Conservation (phyloP, 2,329 filamentous ascomycete genomes). For the Alternaria incomplexa region DNA sequence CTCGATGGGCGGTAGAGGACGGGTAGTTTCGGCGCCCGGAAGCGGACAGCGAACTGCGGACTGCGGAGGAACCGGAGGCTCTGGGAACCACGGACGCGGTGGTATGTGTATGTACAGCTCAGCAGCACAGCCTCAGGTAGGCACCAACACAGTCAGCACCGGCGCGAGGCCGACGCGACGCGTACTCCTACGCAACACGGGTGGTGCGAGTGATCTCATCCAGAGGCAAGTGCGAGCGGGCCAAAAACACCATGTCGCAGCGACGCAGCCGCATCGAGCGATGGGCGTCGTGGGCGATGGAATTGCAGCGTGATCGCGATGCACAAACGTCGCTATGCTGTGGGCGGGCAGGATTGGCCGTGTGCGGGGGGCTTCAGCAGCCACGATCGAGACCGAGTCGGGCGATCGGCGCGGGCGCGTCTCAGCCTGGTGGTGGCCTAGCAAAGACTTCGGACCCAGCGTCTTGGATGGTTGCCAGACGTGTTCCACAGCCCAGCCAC, state of each 20-base stretch:
- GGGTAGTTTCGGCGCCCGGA: background rate
- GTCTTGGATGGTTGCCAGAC: background rate
- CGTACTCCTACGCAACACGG: background rate
- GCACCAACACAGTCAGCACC: background rate
- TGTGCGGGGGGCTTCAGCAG: background rate
- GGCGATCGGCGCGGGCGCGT: slow-evolving; percentile 6
- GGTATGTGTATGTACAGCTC: background rate
- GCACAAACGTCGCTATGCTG: background rate
- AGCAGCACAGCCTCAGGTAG: background rate
- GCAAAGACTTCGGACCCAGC: slow-evolving; percentile 7
- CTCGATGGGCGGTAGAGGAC: background rate
- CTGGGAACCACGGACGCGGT: background rate
- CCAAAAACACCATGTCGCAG: background rate
- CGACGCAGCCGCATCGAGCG: background rate
- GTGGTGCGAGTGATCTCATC: background rate
- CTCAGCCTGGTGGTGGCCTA: slow-evolving; percentile 3
- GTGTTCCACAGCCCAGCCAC: slow-evolving; percentile 2
- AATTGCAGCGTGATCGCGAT: background rate
- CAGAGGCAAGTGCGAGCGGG: background rate
- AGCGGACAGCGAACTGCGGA: background rate
- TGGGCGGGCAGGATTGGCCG: background rate
- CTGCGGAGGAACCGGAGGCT: background rate
- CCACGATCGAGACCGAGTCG: slow-evolving; percentile 5
- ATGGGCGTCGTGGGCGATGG: background rate
- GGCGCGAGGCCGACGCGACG: background rate